Conservation (phyloP, 768 basidiomycete species). For the Rhizopogon vesiculosus region DNA sequence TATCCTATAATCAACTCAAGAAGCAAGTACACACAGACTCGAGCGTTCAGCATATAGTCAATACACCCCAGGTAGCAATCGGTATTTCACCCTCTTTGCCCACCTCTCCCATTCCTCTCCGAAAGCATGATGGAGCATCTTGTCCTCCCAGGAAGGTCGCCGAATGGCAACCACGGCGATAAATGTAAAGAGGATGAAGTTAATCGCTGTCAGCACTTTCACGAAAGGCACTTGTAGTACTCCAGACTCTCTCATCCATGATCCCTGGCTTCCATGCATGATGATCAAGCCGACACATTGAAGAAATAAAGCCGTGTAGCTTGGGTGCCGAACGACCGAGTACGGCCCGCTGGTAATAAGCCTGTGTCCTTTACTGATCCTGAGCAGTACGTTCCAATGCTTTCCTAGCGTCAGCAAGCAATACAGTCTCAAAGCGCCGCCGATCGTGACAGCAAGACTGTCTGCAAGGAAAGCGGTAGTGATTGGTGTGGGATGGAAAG, state of each 20-base stretch:
- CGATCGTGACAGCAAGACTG: not conserved
- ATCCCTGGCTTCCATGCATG: not conserved
- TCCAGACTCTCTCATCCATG: not conserved
- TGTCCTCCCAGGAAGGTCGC: not conserved
- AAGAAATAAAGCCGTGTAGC: constrained; percentile 9
- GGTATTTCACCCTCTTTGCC: constrained; percentile 21
- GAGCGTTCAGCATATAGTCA: not conserved
- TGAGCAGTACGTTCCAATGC: constrained; percentile 9
- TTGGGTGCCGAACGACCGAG: constrained; percentile 15
- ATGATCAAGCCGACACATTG: not conserved
- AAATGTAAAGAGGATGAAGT: not conserved
- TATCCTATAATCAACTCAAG: too few relatives aligned
- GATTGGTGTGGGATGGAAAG: not conserved
- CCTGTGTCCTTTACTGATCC: constrained; percentile 6
- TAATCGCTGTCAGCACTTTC: not conserved
- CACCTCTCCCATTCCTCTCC: constrained; percentile 28
- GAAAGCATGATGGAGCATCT: constrained; percentile 10
- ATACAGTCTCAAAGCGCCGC: constrained; percentile 5
- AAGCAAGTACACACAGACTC: too few relatives aligned
- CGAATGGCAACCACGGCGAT: not conserved
- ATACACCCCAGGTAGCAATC: constrained; percentile 26
- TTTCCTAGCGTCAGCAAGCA: constrained; percentile 11
- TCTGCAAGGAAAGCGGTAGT: constrained; percentile 10
- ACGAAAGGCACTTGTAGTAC: not conserved
- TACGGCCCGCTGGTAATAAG: constrained; percentile 12